Evolutionary conservation across 2,329 filamentous ascomycete genomes (phyloP).

Genomic region (Aureobasidium sp.): DNA sequence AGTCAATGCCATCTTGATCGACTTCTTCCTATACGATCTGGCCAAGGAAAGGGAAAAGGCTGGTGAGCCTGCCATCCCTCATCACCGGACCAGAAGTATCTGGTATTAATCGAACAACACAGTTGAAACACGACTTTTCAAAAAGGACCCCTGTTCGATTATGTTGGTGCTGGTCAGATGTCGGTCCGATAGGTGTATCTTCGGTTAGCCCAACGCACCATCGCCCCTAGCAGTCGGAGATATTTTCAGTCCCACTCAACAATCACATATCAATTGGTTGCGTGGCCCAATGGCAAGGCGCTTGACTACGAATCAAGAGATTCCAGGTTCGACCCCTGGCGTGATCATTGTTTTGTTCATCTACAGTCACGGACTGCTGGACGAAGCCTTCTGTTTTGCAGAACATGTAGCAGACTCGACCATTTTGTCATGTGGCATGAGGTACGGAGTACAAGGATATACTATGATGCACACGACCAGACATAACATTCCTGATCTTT

Average conservation of each 20-base stretch:
- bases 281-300: slow-evolving; percentile 50
- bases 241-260: too few species aligned
- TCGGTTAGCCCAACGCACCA: neutral
- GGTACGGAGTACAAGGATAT: too few species aligned
- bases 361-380: neutral
- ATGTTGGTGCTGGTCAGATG: neutral
- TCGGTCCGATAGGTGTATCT: neutral
- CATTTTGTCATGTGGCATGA: neutral
- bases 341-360: slow-evolving; percentile 10
- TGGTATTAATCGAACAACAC: slow-evolving; percentile 59
- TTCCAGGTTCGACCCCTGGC: slow-evolving; percentile 16
- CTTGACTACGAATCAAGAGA: slow-evolving; percentile 42
- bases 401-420: neutral
- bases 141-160: too few species aligned
- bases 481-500: neutral
- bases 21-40: slow-evolving; percentile 94
- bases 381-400: neutral
- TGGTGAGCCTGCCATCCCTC: slow-evolving; percentile 52
- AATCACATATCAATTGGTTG: slow-evolving; percentile 4
- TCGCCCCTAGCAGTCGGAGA: neutral
- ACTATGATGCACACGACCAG: neutral
- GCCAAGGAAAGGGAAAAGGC: slow-evolving; percentile 71
- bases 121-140: neutral
- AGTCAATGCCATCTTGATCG: slow-evolving; percentile 84
- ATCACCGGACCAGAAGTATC: slow-evolving; percentile 86